Percentiles rank a stretch among this genome's conserved stretches.
phyloP scores from a whole-genome alignment of 1,139 yeast genomes.

The Schwanniomyces etchellsii region DNA sequence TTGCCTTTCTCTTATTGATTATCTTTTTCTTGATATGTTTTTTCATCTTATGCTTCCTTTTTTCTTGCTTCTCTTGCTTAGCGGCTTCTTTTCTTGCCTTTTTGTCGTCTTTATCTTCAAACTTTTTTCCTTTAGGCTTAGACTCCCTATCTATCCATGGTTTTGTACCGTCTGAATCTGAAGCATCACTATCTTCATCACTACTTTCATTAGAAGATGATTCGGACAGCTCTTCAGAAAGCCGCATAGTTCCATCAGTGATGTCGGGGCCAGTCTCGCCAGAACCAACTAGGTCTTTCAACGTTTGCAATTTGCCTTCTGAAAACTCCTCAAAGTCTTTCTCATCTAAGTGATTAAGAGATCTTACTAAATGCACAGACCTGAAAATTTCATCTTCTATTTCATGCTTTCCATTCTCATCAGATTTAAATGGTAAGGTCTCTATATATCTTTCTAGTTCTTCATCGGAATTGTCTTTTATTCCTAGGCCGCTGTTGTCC shows the following conservation, averaged over 20 bases:
- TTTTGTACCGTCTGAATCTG: conserved; percentile 8
- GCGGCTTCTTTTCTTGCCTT: conserved; percentile 79
- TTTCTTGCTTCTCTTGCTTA: conserved; percentile 80
- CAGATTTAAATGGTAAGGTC: conserved; percentile 47
- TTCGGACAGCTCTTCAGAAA: conserved; percentile 17
- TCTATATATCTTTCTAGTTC: conserved; percentile 33
- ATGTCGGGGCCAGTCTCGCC: too few species aligned
- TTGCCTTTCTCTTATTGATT: conserved; percentile 44
- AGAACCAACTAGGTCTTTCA: conserved; percentile 52
- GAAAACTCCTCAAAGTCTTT: conserved; percentile 80
- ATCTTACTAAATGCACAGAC: conserved; percentile 76
- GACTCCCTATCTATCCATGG: conserved; percentile 25
- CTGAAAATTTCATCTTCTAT: conserved; percentile 80
- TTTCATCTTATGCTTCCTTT: conserved; percentile 85
- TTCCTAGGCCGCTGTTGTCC: conserved; percentile 30
- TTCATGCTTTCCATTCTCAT: conserved; percentile 49
- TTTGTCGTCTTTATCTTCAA: conserved; percentile 80
- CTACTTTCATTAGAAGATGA: conserved; percentile 21
- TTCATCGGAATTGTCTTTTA: conserved; percentile 37
- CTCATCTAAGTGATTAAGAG: conserved; percentile 71
- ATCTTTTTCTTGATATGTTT: conserved; percentile 84
- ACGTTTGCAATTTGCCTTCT: conserved; percentile 75
- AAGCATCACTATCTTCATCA: conserved; percentile 25
- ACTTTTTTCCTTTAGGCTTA: conserved; percentile 61
- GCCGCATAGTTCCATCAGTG: conserved; percentile 13